Percentiles rank a stretch among this genome's conserved stretches.
Conservation (phyloP, 2,329 filamentous ascomycete genomes). For the Stachybotrys chartarum region DNA sequence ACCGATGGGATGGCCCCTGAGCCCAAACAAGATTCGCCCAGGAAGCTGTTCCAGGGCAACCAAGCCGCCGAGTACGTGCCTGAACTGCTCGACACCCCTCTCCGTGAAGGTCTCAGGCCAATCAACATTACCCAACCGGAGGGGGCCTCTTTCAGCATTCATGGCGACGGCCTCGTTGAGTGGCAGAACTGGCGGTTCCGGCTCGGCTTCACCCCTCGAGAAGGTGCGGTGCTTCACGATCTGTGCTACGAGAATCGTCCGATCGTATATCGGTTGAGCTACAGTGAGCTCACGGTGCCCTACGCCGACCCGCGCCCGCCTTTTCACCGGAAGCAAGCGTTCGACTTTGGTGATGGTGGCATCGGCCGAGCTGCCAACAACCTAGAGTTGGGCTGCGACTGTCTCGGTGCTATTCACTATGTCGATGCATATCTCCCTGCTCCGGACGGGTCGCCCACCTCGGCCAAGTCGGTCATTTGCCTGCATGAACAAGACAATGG, state of each 20-base stretch:
- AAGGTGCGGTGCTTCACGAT: slow-evolving; percentile 65
- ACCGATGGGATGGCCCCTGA: slow-evolving; percentile 35
- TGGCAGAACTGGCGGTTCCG: slow-evolving; percentile 67
- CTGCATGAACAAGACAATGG: slow-evolving; percentile 50
- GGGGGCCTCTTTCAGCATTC: slow-evolving; percentile 58
- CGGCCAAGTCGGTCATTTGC: slow-evolving; percentile 54
- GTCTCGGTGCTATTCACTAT: slow-evolving; percentile 59
- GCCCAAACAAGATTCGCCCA: slow-evolving; percentile 28
- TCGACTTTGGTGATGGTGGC: slow-evolving; percentile 65
- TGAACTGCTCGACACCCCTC: slow-evolving; percentile 39
- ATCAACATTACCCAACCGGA: slow-evolving; percentile 66
- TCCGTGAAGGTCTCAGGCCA: slow-evolving; percentile 54
- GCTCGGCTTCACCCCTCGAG: slow-evolving; percentile 61
- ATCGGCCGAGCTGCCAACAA: slow-evolving; percentile 63
- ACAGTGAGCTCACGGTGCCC: slow-evolving; percentile 35
- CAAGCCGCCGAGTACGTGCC: slow-evolving; percentile 38
- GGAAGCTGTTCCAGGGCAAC: slow-evolving; percentile 36
- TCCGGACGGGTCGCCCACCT: slow-evolving; percentile 43
- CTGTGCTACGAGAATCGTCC: slow-evolving; percentile 59
- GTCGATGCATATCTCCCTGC: slow-evolving; percentile 51
- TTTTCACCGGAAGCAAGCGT: slow-evolving; percentile 63
- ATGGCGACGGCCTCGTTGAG: slow-evolving; percentile 37
- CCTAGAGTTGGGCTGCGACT: slow-evolving; percentile 61
- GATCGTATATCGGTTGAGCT: slow-evolving; percentile 53
- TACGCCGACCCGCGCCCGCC: slow-evolving; percentile 60